These are phyloP conservation scores for Symbiodinium pilosum DNA, from an alignment of 73 alveolate genomes.

Conservation along the genomic window DNA sequence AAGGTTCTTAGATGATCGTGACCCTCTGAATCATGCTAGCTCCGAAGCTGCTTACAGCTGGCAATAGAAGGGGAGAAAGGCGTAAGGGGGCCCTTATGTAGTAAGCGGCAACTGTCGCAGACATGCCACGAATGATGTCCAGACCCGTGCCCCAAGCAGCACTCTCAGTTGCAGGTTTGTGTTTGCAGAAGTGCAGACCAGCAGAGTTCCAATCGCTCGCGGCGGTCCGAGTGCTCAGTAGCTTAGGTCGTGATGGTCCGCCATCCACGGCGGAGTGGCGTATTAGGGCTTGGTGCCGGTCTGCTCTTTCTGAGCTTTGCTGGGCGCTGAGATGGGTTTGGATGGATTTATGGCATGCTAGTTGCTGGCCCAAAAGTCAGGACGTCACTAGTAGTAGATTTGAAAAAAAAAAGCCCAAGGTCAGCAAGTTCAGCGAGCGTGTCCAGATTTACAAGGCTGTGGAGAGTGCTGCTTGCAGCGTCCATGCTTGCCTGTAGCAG, in stretches of 20 bases:
- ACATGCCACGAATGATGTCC: background rate
- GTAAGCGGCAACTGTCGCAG: background rate
- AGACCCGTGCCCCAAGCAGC: conserved; percentile 5
- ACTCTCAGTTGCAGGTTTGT: background rate
- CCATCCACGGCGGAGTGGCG: conserved; percentile 76
- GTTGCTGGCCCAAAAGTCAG: background rate
- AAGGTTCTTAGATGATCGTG: no score
- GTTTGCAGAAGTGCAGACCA: background rate
- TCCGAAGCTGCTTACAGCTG: no score
- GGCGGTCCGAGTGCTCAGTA: background rate
- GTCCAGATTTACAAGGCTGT: conserved; percentile 68
- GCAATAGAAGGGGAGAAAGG: no score
- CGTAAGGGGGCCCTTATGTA: no score
- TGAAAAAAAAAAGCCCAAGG: background rate
- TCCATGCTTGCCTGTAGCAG: no score
- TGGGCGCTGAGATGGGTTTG: background rate
- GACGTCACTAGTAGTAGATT: background rate
- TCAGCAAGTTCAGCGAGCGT: conserved; percentile 79
- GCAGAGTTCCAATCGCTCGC: no score
- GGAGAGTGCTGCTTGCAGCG: background rate
- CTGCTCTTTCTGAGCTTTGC: conserved; percentile 61
- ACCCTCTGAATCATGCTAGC: no score
- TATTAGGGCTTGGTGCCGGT: conserved; percentile 57
- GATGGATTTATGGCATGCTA: no score
- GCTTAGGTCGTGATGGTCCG: conserved; percentile 53